Conservation (phyloP, 305 asterid genomes). For the Fraxinus dipetala region DNA sequence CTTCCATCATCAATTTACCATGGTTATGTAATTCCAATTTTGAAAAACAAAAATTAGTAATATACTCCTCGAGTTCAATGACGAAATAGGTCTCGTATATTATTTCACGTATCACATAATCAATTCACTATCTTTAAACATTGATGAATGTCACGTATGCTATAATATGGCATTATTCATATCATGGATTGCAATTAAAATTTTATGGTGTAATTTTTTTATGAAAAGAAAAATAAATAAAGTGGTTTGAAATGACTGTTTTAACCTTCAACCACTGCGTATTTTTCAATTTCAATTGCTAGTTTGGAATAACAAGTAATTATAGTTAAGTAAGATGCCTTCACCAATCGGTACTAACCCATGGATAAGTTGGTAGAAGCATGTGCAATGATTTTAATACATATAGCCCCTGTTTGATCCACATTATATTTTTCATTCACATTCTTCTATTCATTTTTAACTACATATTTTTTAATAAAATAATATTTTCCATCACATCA, state of each 20-base stretch:
- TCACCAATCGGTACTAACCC: background rate
- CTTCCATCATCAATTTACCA: conserved; percentile 22
- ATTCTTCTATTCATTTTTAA: too few species aligned
- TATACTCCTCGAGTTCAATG: background rate
- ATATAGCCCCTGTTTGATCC: background rate
- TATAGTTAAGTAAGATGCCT: background rate
- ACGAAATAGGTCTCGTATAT: background rate
- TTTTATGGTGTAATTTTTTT: background rate
- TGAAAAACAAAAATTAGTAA: too few species aligned
- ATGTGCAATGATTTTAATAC: conserved; percentile 31
- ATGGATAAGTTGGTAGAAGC: conserved; percentile 28
- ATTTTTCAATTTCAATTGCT: conserved; percentile 23
- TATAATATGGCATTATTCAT: background rate
- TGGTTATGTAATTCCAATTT: conserved; percentile 12
- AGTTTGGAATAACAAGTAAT: conserved; percentile 6
- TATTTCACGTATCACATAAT: background rate
- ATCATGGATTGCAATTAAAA: background rate
- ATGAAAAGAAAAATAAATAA: background rate
- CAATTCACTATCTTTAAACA: too few species aligned
- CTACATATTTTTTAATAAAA: too few species aligned
- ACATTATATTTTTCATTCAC: too few species aligned
- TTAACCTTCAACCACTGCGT: background rate
- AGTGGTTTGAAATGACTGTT: background rate
- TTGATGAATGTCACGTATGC: background rate
- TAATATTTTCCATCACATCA: too few species aligned